Conservation (phyloP, 2,329 filamentous ascomycete genomes). For the Alternaria burnsii region DNA sequence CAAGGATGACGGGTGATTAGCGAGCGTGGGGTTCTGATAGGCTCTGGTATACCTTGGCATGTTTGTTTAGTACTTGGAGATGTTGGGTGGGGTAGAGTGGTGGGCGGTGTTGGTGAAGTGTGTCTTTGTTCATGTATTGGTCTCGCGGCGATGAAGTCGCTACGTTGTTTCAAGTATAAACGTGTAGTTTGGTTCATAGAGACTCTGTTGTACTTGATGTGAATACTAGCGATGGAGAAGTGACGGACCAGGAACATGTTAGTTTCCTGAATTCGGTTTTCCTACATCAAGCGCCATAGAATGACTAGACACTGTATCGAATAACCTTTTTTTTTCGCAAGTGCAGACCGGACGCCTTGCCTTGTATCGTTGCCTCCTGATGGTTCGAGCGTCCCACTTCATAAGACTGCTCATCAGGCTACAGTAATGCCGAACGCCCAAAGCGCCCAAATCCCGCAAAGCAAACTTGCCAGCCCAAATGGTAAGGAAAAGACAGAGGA, state of each 20-base stretch:
- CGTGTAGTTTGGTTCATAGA: neutral
- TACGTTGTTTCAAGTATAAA: too few species aligned
- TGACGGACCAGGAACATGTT: neutral
- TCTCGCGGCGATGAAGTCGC: too few species aligned
- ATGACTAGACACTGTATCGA: neutral
- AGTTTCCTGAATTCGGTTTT: neutral
- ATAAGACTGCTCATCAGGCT: neutral
- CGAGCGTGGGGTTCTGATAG: too few species aligned
- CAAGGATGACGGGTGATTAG: too few species aligned
- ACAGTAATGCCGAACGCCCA: conserved; percentile 8
- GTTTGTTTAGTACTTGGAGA: neutral
- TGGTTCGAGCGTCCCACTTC: conserved; percentile 6
- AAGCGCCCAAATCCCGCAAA: neutral
- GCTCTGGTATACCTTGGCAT: too few species aligned
- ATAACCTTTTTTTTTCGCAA: neutral
- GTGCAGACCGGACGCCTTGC: neutral
- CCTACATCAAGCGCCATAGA: neutral
- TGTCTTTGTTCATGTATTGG: too few species aligned
- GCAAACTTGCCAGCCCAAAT: neutral
- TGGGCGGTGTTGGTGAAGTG: too few species aligned
- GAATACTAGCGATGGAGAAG: neutral
- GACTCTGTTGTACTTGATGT: neutral
- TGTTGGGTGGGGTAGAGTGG: too few species aligned
- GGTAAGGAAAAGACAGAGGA: neutral
- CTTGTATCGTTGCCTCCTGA: neutral